phyloP scores from a whole-genome alignment of 345 rosid genomes.

The Cardamine chenopodiifolia region DNA sequence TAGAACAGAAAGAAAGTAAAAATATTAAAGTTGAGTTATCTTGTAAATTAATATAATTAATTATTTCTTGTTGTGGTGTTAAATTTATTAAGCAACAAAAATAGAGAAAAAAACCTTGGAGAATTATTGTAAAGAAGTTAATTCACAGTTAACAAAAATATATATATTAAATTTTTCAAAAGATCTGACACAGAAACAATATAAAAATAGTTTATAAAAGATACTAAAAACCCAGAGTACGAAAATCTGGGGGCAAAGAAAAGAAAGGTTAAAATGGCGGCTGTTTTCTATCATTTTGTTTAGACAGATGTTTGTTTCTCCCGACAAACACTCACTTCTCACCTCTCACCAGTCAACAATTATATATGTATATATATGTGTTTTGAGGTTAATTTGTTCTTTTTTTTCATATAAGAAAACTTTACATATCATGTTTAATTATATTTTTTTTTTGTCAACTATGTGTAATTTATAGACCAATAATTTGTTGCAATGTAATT shows the following conservation, averaged over 20 bases:
- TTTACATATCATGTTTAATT: neutral
- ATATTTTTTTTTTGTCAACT: too few species aligned
- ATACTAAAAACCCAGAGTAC: neutral
- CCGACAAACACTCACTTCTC: constrained; percentile 3
- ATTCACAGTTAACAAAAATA: too few species aligned
- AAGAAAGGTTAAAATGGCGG: constrained; percentile 18
- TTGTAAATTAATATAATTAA: too few species aligned
- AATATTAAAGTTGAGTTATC: too few species aligned
- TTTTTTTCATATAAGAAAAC: neutral
- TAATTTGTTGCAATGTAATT: too few species aligned
- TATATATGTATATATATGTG: neutral
- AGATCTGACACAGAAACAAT: neutral
- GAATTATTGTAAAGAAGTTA: too few species aligned
- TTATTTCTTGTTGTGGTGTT: too few species aligned
- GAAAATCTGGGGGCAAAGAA: neutral
- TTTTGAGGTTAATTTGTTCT: neutral
- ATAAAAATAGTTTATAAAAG: neutral
- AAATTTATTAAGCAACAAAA: too few species aligned
- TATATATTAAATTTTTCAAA: neutral
- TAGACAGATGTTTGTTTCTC: constrained; percentile 19
- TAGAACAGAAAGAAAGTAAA: too few species aligned
- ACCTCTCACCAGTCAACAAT: constrained; percentile 3
- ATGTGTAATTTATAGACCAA: too few species aligned
- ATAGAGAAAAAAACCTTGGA: too few species aligned
- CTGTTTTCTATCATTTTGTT: constrained; percentile 3